Conservation (phyloP, 1,284 basidiomycete species). For the Puccinia coronata region DNA sequence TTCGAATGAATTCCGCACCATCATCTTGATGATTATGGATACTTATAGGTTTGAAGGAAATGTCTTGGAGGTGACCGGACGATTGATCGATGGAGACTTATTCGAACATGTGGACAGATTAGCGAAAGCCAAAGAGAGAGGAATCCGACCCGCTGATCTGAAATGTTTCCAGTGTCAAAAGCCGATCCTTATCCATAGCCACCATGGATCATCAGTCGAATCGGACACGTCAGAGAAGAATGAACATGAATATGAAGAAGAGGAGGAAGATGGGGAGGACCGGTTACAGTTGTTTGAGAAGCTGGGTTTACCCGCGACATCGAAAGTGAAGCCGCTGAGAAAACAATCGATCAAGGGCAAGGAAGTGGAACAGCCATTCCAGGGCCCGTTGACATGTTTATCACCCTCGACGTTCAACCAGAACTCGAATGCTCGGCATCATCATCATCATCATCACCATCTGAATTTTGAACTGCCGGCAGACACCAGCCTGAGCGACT, state of each 20-base stretch:
- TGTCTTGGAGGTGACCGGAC: constrained; percentile 81
- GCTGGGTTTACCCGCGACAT: constrained; percentile 29
- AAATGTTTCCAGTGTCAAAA: constrained; percentile 34
- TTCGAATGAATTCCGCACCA: constrained; percentile 86
- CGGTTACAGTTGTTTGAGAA: constrained; percentile 29
- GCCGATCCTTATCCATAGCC: constrained; percentile 7
- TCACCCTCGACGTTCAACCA: constrained; percentile 32
- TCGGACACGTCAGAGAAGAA: constrained; percentile 5
- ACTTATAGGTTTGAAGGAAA: constrained; percentile 89
- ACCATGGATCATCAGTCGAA: not conserved
- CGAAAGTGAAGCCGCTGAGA: constrained; percentile 3
- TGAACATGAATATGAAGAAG: not conserved
- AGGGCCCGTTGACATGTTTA: not conserved
- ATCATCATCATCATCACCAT: no score
- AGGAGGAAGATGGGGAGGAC: not conserved
- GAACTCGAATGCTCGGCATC: not conserved
- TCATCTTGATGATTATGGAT: constrained; percentile 89
- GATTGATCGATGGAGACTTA: constrained; percentile 78
- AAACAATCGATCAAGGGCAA: constrained; percentile 45
- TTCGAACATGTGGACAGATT: constrained; percentile 69
- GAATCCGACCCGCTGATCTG: constrained; percentile 56
- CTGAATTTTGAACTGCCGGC: no score
- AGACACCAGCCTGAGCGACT: no score
- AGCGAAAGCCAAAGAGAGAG: constrained; percentile 57
- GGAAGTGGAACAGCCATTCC: constrained; percentile 32